These are phyloP conservation scores for Alisma plantagoaquatica DNA, from an alignment of 106 monocot genomes.

Conservation along the genomic window DNA sequence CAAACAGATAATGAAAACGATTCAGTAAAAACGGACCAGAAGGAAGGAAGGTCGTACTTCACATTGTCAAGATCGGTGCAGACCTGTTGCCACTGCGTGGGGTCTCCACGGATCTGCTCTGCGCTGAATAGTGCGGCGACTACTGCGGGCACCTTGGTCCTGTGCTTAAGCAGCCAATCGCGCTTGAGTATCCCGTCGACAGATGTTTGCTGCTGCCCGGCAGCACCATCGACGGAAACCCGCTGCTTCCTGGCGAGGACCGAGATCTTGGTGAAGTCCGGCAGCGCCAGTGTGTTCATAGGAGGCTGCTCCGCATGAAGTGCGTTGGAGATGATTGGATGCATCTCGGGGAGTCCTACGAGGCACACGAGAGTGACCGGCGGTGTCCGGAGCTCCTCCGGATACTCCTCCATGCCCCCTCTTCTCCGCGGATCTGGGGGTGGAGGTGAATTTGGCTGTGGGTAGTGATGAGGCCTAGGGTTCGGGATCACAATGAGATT, in stretches of 20 bases:
- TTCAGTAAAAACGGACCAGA: not conserved
- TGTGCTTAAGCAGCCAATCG: conserved; percentile 82
- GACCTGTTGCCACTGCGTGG: conserved; percentile 85
- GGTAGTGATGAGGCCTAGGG: too few relatives aligned
- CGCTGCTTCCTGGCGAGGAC: conserved; percentile 24
- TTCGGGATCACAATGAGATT: too few relatives aligned
- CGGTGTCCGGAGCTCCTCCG: conserved; percentile 44
- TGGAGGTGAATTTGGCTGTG: too few relatives aligned
- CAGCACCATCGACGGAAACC: conserved; percentile 20
- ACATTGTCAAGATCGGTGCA: conserved; percentile 92
- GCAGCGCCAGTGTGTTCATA: conserved; percentile 80
- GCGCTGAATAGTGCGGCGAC: conserved; percentile 50
- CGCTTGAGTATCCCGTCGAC: conserved; percentile 54
- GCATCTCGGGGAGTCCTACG: conserved; percentile 59
- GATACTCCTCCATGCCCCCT: conserved; percentile 45
- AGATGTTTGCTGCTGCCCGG: too few relatives aligned
- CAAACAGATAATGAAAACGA: not conserved
- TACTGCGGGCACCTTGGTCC: conserved; percentile 61
- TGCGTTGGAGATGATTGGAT: conserved; percentile 55
- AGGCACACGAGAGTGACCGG: conserved; percentile 54
- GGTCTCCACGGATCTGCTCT: conserved; percentile 58
- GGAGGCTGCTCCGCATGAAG: conserved; percentile 90
- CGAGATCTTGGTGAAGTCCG: conserved; percentile 68
- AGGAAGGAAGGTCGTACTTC: conserved; percentile 58
- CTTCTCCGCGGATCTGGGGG: conserved; percentile 4